Evolutionary conservation across 2,329 filamentous ascomycete species (phyloP).

Genomic region (Pestalotiopsis sp.): DNA sequence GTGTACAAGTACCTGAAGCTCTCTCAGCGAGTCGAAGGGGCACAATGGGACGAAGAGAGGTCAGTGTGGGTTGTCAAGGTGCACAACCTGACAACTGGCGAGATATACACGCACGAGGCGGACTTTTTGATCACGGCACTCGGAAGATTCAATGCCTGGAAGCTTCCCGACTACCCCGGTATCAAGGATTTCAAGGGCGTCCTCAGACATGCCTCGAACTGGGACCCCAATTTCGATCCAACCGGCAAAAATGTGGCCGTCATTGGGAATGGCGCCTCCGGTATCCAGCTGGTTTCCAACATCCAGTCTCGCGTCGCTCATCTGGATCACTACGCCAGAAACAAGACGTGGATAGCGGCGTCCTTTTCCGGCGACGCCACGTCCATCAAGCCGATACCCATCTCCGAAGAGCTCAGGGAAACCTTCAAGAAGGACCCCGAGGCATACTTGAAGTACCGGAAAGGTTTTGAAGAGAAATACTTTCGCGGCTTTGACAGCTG

Average conservation of each 20-base stretch:
- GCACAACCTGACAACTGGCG: constrained; percentile 40
- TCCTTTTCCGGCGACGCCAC: constrained; percentile 61
- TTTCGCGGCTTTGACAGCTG: constrained; percentile 60
- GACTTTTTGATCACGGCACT: constrained; percentile 67
- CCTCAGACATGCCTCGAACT: constrained; percentile 64
- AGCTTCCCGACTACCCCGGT: constrained; percentile 63
- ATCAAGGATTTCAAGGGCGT: constrained; percentile 56
- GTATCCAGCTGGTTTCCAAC: constrained; percentile 59
- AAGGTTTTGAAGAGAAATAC: constrained; percentile 61
- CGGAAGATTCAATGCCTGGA: constrained; percentile 69
- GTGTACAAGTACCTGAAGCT: constrained; percentile 63
- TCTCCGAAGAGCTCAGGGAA: constrained; percentile 54
- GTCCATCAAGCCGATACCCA: constrained; percentile 58
- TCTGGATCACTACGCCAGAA: constrained; percentile 68
- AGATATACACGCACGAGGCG: constrained; percentile 45
- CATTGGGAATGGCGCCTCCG: constrained; percentile 66
- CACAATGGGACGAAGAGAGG: constrained; percentile 55
- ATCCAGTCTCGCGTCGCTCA: constrained; percentile 50
- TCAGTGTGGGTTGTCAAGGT: constrained; percentile 60
- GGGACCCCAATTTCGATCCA: constrained; percentile 55
- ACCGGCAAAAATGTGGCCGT: constrained; percentile 56
- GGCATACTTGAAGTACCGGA: constrained; percentile 63
- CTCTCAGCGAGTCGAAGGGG: constrained; percentile 55
- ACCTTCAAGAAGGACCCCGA: constrained; percentile 62
- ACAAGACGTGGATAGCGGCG: constrained; percentile 69